Conservation (phyloP, 768 basidiomycete species). For the Saitozyma podzolica region DNA sequence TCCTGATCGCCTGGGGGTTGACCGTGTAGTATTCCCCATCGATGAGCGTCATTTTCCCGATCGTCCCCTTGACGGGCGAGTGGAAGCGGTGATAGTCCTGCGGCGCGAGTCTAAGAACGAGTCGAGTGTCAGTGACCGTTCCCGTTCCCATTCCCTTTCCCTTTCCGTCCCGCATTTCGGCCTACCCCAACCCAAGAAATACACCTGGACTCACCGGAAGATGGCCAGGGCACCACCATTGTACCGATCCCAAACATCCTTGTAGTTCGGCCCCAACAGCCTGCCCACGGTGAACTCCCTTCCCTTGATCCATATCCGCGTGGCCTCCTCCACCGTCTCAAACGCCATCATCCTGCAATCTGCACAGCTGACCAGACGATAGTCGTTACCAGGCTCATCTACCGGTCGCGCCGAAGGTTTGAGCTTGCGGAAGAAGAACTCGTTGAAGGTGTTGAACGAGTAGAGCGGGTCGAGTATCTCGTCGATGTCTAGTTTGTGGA, state of each 20-base stretch:
- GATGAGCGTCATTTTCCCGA: constrained; percentile 81
- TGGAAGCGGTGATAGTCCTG: constrained; percentile 94
- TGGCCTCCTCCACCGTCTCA: constrained; percentile 79
- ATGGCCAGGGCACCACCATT: constrained; percentile 80
- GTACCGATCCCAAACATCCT: constrained; percentile 68
- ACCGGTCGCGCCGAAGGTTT: constrained; percentile 77
- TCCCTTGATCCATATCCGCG: constrained; percentile 93
- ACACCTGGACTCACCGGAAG: constrained; percentile 60
- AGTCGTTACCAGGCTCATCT: constrained; percentile 70
- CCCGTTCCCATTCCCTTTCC: background rate
- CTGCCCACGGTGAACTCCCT: constrained; percentile 81
- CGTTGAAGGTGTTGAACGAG: constrained; percentile 87
- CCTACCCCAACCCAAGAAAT: background rate
- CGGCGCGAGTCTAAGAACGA: constrained; percentile 29
- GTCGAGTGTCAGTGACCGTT: background rate
- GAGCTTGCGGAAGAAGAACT: constrained; percentile 85
- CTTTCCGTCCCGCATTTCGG: background rate
- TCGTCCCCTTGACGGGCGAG: constrained; percentile 53
- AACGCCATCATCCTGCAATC: constrained; percentile 97
- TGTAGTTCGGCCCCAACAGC: constrained; percentile 77
- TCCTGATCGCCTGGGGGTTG: constrained; percentile 93
- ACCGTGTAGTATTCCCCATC: constrained; percentile 95
- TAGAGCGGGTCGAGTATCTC: constrained; percentile 81
- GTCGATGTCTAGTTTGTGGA: constrained; percentile 77
- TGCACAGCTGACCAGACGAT: constrained; percentile 79